Conservation (phyloP, 306 rosid genomes). For the Pyrus communis region DNA sequence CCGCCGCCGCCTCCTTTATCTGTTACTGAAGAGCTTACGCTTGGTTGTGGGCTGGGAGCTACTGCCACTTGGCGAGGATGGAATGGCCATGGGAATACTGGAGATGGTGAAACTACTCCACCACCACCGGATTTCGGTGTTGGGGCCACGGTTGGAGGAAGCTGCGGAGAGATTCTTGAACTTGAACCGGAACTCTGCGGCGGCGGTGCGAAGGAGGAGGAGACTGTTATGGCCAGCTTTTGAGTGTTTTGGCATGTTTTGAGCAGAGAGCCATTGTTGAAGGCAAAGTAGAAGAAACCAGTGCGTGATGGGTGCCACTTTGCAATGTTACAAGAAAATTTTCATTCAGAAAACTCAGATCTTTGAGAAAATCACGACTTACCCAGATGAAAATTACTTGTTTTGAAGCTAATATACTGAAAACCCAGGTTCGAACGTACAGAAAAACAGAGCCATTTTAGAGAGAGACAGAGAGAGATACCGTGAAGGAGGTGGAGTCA, state of each 20-base stretch:
- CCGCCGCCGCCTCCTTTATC: slow-evolving; percentile 31
- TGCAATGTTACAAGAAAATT: not conserved
- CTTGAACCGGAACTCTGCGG: slow-evolving; percentile 13
- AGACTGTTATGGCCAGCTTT: slow-evolving; percentile 68
- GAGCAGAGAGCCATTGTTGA: slow-evolving; percentile 51
- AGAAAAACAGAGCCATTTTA: not conserved
- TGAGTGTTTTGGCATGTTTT: slow-evolving; percentile 53
- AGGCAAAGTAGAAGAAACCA: slow-evolving; percentile 78
- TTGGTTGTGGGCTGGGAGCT: slow-evolving; percentile 41
- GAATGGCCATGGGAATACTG: slow-evolving; percentile 77
- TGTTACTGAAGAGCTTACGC: slow-evolving; percentile 35
- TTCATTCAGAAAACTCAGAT: not conserved
- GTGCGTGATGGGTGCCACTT: slow-evolving; percentile 95
- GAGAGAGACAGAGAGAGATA: slow-evolving; percentile 17
- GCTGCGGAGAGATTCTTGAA: slow-evolving; percentile 26
- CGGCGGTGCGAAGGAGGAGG: slow-evolving; percentile 13
- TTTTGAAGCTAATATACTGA: not conserved
- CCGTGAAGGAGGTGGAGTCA: slow-evolving; percentile 51
- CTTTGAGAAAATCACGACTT: not conserved
- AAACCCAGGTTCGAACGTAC: not conserved
- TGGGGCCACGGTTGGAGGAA: slow-evolving; percentile 46
- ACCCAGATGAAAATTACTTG: not conserved
- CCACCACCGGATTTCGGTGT: slow-evolving; percentile 57
- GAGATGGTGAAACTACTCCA: slow-evolving; percentile 47
- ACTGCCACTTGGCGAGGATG: slow-evolving; percentile 50